Base-by-base conservation (phyloP, 352 stramenopile species). In the Sclerospora graminicola region DNA sequence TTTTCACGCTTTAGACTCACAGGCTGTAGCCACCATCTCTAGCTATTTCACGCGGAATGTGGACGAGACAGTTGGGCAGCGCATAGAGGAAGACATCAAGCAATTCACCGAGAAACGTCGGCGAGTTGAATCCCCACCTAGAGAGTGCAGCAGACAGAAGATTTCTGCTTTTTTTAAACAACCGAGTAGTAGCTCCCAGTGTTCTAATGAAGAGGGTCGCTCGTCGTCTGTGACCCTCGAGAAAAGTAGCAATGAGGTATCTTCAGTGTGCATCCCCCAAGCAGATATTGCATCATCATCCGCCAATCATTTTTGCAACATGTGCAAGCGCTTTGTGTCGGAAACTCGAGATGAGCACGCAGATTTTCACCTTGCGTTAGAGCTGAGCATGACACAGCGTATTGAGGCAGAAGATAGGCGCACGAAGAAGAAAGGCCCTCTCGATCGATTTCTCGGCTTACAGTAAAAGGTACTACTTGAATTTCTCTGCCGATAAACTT, bases 31-130 rank as follows among this genome's bases (percentile, higher is more conserved):
- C 8, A 85, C 55, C 43, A 89, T 87, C 34, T 84, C 72, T 1
- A 84, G 62, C 11, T 89, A 82, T 47, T 87, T 87, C 41, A 66
- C 60, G 28, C 80, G 79, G 36, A 43, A 42, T 38, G 3, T 26
- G 2, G 21, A 45, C 1, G 35, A 58, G 16, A 5, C 26, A 24
- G 20, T 36, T 27, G 45, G 34, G 16, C 47, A 61, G 30, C 41
- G 48, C 6, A 54, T 63, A 16, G 57, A 71, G 24, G 26, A 54
- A 11, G 49, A 54, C 14, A 24, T 58, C 9, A 54, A 62, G 34
- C 47, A 47, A 29, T 57, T 67, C 19, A 34, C 45, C 6, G 24
- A 36, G 11, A 66, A 57, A 26, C 47, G 51, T 35, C 15, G 35
- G 35, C 52, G 48, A 36, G 34, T 34, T 27, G 47, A 16, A 29